Base-by-base conservation (phyloP, 768 basidiomycete genomes). In the Auricularia sp. region DNA sequence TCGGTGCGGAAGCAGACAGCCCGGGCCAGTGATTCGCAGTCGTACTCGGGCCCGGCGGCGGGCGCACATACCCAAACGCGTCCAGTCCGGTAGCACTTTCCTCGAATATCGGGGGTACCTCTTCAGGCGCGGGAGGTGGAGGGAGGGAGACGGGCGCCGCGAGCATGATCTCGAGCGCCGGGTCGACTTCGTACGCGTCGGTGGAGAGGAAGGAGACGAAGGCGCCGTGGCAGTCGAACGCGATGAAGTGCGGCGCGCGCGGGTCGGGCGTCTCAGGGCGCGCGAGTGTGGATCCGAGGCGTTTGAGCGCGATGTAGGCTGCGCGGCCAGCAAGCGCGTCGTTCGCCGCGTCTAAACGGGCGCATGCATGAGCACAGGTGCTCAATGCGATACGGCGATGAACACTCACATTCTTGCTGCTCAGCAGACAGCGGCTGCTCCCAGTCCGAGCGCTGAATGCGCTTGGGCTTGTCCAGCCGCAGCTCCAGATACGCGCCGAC, bases 301-400 rank as follows among this genome's bases (percentile, higher is more conserved):
- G 66, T 4, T 71, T 64, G 8, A 91, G 76, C 36, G 72, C 77
- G 36, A 68, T 72, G 71, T 84, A 86, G 29, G 91, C 67, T 1
- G 74, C 67, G 67, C 83, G 83, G 12, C 84, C 87, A 3, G 87
- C 81, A 69, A 87, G 83, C 1, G 85, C 85, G 68, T 92, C 90
- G 70, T 88, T 87, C 36, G 80, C 82, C 3, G 87, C 90, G 74
- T 91, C 89, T n/a, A n/a, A n/a, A n/a, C n/a, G n/a, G n/a, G n/a
- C n/a, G n/a, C n/a, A n/a, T n/a, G n/a, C n/a, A n/a, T n/a, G n/a
- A n/a, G n/a, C n/a, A n/a, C n/a, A n/a, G n/a, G n/a, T n/a, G n/a
- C n/a, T n/a, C n/a, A n/a, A n/a, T n/a, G n/a, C n/a, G n/a, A n/a
- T n/a, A n/a, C n/a, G n/a, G n/a, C n/a, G n/a, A n/a, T n/a, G n/a